A percentile compares a stretch with the other conserved stretches of the same genome.
phyloP scores from a whole-genome alignment of 805 yeast genomes.

The Tetrapisispora namnaoensis region DNA sequence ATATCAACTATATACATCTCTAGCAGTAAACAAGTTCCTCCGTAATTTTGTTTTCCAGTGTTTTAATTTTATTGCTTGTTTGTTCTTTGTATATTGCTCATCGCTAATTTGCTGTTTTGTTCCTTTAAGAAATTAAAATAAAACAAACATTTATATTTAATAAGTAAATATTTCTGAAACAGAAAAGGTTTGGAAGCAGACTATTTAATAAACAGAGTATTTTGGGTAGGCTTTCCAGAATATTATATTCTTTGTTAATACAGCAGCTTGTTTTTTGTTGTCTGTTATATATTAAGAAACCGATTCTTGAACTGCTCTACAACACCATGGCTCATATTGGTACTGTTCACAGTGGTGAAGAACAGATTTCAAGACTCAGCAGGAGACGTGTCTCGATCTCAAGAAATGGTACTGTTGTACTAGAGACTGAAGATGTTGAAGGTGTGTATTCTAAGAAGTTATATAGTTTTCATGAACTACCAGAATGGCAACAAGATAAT shows the following conservation, averaged over 20 bases:
- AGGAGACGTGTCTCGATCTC: constrained; percentile 1
- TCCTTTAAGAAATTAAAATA: background rate
- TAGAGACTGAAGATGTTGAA: background rate
- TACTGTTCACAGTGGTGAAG: constrained; percentile 1
- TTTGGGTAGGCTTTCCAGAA: no score
- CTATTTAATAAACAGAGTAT: no score
- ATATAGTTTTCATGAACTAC: constrained; percentile 20
- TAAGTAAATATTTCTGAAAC: constrained; percentile 30
- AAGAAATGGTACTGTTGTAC: constrained; percentile 2
- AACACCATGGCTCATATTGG: constrained; percentile 20
- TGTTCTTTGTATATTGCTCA: background rate
- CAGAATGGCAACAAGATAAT: constrained; percentile 71
- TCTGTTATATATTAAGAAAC: no score
- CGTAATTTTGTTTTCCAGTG: background rate
- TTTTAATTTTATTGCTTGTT: background rate
- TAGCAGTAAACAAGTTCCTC: no score
- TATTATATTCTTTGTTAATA: no score
- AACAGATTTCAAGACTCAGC: background rate
- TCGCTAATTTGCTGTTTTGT: background rate
- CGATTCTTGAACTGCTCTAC: no score
- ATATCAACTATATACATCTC: no score
- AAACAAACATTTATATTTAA: no score
- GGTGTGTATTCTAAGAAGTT: background rate
- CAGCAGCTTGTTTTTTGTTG: no score
- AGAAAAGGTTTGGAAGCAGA: no score